Evolutionary conservation across 2,329 filamentous ascomycete species (phyloP).

Genomic region (Colletotrichum sublineola): DNA sequence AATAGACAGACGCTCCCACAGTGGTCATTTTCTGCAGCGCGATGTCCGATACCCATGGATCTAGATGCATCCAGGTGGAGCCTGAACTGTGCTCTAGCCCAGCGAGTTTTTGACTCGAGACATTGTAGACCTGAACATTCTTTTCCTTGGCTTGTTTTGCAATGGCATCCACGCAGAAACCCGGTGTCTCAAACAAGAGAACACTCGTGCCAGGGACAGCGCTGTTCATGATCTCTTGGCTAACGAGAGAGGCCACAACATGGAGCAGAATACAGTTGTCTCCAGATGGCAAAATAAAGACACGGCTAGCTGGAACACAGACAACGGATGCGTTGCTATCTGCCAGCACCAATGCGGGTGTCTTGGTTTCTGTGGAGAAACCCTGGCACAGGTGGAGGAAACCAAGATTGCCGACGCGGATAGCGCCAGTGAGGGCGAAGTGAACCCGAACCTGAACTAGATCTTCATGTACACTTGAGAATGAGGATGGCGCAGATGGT

Average conservation of each 20-base stretch:
- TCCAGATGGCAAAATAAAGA: background rate
- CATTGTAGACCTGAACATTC: background rate
- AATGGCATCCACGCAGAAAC: slow-evolving; percentile 6
- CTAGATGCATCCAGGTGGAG: background rate
- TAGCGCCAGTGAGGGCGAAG: slow-evolving; percentile 5
- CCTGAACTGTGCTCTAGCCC: background rate
- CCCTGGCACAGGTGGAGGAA: slow-evolving; percentile 17
- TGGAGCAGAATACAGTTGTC: background rate
- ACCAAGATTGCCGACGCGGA: slow-evolving; percentile 10
- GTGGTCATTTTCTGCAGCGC: background rate
- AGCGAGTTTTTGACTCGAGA: background rate
- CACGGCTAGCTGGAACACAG: background rate
- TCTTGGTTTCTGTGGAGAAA: background rate
- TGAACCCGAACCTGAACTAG: background rate
- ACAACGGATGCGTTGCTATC: slow-evolving; percentile 22
- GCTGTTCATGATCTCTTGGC: background rate
- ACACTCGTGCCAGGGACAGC: background rate
- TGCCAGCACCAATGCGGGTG: slow-evolving; percentile 5
- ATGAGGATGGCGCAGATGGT: background rate
- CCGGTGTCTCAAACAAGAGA: slow-evolving; percentile 17
- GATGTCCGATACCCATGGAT: slow-evolving; percentile 1
- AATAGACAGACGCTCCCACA: background rate
- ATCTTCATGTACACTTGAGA: background rate
- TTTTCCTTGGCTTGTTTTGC: background rate
- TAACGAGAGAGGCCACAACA: background rate